A percentile compares a stretch with the other conserved stretches of the same genome.
Conservation (phyloP, 164 flowering plant species). For the Tinospora cordifolia region DNA sequence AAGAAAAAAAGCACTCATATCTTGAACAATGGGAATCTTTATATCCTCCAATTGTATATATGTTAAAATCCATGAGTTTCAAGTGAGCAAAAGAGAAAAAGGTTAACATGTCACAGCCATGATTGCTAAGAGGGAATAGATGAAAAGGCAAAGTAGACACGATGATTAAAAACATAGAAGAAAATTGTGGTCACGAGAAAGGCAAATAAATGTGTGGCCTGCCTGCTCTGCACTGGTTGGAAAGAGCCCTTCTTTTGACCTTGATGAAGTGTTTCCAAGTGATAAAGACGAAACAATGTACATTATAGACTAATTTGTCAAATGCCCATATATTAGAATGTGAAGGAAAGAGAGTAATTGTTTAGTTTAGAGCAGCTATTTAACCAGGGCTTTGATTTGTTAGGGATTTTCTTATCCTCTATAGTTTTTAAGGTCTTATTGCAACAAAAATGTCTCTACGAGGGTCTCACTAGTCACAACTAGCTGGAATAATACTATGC, state of each 20-base stretch:
- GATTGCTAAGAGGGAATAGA: constrained; percentile 26
- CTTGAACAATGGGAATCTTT: constrained; percentile 41
- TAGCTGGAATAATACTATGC: neutral
- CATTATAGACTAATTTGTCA: neutral
- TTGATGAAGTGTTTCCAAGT: constrained; percentile 6
- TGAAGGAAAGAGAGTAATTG: neutral
- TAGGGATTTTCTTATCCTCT: no score
- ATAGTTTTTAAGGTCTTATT: neutral
- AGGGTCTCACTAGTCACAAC: neutral
- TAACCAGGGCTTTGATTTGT: no score
- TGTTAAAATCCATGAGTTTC: constrained; percentile 17
- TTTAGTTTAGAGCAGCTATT: neutral
- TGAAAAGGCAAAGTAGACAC: constrained; percentile 21
- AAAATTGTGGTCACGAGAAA: constrained; percentile 32
- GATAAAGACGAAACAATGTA: neutral
- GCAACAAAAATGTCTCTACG: neutral
- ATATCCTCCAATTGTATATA: no score
- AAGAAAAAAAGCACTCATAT: constrained; percentile 18
- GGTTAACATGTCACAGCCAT: constrained; percentile 26
- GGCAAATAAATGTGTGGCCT: constrained; percentile 19
- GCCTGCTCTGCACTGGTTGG: constrained; percentile 29
- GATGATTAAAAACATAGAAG: constrained; percentile 34
- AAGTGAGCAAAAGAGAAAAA: constrained; percentile 19
- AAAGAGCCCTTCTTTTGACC: constrained; percentile 35
- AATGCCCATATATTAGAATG: neutral